Evolutionary conservation across 2,329 filamentous ascomycete species (phyloP).

Genomic region (Microcera coccophila): DNA sequence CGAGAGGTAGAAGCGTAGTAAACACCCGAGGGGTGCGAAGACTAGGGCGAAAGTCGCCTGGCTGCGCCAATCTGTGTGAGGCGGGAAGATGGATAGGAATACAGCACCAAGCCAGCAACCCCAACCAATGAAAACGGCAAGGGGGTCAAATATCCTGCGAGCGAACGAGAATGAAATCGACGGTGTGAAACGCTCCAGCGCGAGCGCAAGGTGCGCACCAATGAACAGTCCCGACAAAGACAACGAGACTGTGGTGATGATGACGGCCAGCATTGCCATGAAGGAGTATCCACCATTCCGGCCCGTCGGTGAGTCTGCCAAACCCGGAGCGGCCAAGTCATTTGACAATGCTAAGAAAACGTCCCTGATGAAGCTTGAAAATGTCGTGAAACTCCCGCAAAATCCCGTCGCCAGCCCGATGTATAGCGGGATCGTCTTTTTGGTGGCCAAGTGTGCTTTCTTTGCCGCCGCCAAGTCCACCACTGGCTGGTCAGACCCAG

Average conservation of each 20-base stretch:
- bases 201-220: conserved; percentile 71
- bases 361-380: conserved; percentile 81
- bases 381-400: conserved; percentile 86
- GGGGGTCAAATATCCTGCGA: conserved; percentile 60
- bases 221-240: conserved; percentile 65
- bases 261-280: conserved; percentile 71
- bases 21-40: conserved; percentile 77
- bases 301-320: conserved; percentile 33
- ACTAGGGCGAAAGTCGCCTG: conserved; percentile 71
- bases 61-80: conserved; percentile 71
- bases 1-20: conserved; percentile 70
- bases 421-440: conserved; percentile 86
- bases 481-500: conserved; percentile 10
- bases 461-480: conserved; percentile 44
- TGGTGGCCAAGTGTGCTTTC: conserved; percentile 59
- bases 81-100: conserved; percentile 67
- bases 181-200: conserved; percentile 55
- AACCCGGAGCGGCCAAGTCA: conserved; percentile 48
- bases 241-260: conserved; percentile 67
- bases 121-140: conserved; percentile 61
- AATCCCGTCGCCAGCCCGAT: conserved; percentile 83
- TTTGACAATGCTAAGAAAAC: conserved; percentile 76
- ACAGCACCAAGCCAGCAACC: conserved; percentile 76
- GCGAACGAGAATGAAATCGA: conserved; percentile 55
- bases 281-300: conserved; percentile 76